These are phyloP conservation scores for Alternaria atra DNA, from an alignment of 2,329 filamentous ascomycete genomes.

Conservation along the genomic window DNA sequence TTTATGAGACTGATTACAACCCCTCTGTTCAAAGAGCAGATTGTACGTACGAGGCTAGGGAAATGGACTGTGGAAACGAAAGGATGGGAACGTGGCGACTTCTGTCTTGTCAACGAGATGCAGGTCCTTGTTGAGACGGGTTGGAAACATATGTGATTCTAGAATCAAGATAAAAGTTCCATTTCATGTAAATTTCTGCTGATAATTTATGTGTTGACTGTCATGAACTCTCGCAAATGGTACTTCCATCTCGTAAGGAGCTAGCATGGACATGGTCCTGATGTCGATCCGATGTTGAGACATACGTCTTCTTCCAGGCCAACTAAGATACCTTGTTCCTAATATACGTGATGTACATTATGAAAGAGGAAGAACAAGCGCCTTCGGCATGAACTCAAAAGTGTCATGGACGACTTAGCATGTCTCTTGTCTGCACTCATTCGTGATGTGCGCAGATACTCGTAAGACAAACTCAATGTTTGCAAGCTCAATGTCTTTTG, in stretches of 20 bases:
- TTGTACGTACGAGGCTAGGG: conserved; percentile 15
- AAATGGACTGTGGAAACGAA: conserved; percentile 18
- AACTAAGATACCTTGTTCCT: background rate
- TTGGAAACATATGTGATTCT: conserved; percentile 47
- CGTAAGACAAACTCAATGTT: too few relatives aligned
- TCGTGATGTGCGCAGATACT: too few relatives aligned
- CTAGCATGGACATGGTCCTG: background rate
- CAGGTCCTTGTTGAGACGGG: conserved; percentile 48
- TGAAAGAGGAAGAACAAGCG: too few relatives aligned
- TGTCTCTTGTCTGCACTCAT: too few relatives aligned
- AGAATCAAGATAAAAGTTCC: background rate
- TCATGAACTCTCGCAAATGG: background rate
- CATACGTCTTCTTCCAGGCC: background rate
- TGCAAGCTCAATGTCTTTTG: too few relatives aligned
- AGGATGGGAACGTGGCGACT: conserved; percentile 37
- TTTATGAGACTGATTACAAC: conserved; percentile 20
- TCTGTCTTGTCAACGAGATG: conserved; percentile 53
- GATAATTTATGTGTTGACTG: background rate
- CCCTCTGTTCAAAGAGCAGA: conserved; percentile 19
- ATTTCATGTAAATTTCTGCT: background rate
- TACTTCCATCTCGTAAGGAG: background rate
- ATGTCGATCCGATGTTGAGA: background rate
- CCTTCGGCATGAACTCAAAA: too few relatives aligned
- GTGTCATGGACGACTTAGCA: too few relatives aligned
- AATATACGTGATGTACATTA: too few relatives aligned